A percentile compares a stretch with the other conserved stretches of the same genome.
phyloP scores from a whole-genome alignment of 305 asterid genomes.

The Ajuga reptans region DNA sequence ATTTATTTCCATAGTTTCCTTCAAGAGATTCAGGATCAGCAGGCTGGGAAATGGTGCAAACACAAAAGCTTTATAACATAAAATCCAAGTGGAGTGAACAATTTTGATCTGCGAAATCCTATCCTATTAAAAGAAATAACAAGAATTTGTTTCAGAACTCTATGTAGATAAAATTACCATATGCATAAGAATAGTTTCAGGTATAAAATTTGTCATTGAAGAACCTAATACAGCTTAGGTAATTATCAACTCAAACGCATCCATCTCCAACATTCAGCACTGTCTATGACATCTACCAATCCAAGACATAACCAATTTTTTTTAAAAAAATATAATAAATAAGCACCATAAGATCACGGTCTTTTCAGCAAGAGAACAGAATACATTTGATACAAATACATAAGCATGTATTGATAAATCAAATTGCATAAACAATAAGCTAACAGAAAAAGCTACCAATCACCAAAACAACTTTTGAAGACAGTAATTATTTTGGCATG shows the following conservation, averaged over 20 bases:
- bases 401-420: not conserved
- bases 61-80: not conserved
- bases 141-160: not conserved
- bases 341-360: not conserved
- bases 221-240: not conserved
- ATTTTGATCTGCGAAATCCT: constrained; percentile 6
- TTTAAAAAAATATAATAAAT: not conserved
- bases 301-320: not conserved
- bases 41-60: constrained; percentile 13
- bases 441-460: not conserved
- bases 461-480: not conserved
- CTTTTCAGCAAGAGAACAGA: not conserved
- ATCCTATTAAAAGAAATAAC: not conserved
- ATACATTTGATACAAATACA: not conserved
- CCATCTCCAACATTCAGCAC: constrained; percentile 1
- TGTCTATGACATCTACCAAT: not conserved
- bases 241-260: not conserved
- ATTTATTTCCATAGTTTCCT: constrained; percentile 46
- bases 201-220: not conserved
- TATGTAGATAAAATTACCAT: not conserved
- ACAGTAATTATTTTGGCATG: not conserved
- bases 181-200: not conserved
- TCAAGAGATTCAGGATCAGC: constrained; percentile 18
- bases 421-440: not conserved
- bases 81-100: not conserved